These are phyloP conservation scores for Aspergillus chevalieri DNA, from an alignment of 2,329 filamentous ascomycete species.

Conservation along the genomic window DNA sequence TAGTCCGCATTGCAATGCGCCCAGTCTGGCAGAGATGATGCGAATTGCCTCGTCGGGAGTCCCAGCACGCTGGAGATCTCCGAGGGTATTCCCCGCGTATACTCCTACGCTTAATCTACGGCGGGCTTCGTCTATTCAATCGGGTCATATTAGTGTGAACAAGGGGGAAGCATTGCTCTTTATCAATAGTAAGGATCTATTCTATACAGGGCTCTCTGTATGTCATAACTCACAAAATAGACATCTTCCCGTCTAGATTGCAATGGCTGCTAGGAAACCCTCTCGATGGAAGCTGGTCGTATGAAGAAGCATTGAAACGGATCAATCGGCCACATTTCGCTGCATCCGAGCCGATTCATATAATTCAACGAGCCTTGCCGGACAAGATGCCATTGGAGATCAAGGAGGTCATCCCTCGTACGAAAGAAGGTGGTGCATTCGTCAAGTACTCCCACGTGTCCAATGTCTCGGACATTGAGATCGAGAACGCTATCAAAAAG, in stretches of 20 bases:
- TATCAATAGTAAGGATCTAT: slow-evolving; percentile 66
- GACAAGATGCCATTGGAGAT: slow-evolving; percentile 59
- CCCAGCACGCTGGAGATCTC: slow-evolving; percentile 3
- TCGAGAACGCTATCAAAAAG: slow-evolving; percentile 57
- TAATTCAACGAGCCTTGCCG: slow-evolving; percentile 59
- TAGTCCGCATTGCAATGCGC: neutral
- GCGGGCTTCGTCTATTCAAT: slow-evolving; percentile 55
- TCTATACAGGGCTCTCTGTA: neutral
- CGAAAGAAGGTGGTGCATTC: slow-evolving; percentile 90
- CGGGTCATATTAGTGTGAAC: slow-evolving; percentile 72
- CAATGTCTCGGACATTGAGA: slow-evolving; percentile 43
- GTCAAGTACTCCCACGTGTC: slow-evolving; percentile 68
- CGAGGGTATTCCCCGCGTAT: slow-evolving; percentile 3
- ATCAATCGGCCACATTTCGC: slow-evolving; percentile 48
- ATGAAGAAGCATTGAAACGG: slow-evolving; percentile 47
- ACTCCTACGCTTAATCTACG: slow-evolving; percentile 6
- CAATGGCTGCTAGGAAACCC: slow-evolving; percentile 55
- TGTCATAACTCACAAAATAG: slow-evolving; percentile 37
- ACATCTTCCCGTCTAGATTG: slow-evolving; percentile 77
- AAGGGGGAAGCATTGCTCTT: slow-evolving; percentile 80
- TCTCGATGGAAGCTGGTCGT: slow-evolving; percentile 37
- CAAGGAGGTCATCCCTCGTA: slow-evolving; percentile 72
- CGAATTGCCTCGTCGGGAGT: slow-evolving; percentile 8
- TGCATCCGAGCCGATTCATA: slow-evolving; percentile 50
- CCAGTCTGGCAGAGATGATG: slow-evolving; percentile 15